Evolutionary conservation across 352 stramenopile species (phyloP).

Genomic region (Pythium guiyangense): DNA sequence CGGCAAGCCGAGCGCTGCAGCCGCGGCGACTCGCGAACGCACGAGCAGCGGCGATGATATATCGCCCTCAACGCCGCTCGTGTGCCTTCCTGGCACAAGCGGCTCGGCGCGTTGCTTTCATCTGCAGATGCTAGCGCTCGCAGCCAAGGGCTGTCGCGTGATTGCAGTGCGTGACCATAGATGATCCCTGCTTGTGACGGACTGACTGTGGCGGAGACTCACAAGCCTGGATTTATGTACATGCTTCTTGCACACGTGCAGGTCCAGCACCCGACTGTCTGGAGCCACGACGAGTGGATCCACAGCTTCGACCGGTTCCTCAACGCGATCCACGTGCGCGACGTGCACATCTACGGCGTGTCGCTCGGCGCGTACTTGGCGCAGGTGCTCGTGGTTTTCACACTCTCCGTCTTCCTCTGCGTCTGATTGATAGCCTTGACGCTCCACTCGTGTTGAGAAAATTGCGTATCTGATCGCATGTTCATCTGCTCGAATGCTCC

Average conservation of each 20-base stretch:
- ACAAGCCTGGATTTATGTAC: neutral
- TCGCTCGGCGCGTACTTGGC: conserved; percentile 67
- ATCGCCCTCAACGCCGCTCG: conserved; percentile 22
- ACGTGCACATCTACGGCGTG: conserved; percentile 68
- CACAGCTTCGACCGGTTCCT: conserved; percentile 80
- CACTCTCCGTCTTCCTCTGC: neutral
- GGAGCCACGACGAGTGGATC: conserved; percentile 80
- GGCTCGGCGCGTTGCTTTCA: conserved; percentile 57
- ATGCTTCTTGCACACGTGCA: neutral
- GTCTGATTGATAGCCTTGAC: neutral
- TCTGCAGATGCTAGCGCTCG: conserved; percentile 41
- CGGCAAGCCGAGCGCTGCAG: conserved; percentile 24
- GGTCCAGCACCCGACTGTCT: conserved; percentile 71
- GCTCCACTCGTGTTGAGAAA: neutral
- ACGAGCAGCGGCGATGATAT: conserved; percentile 11
- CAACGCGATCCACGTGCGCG: conserved; percentile 45
- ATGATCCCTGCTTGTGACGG: neutral
- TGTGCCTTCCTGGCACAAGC: conserved; percentile 61
- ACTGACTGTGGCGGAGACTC: neutral
- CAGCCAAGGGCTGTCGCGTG: conserved; percentile 57
- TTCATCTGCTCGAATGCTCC: neutral
- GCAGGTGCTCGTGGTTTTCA: conserved; percentile 26
- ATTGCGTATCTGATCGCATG: neutral
- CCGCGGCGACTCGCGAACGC: neutral
- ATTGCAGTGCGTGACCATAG: conserved; percentile 33